Evolutionary conservation across 768 basidiomycete species (phyloP).

Genomic region (Mycena floridula): DNA sequence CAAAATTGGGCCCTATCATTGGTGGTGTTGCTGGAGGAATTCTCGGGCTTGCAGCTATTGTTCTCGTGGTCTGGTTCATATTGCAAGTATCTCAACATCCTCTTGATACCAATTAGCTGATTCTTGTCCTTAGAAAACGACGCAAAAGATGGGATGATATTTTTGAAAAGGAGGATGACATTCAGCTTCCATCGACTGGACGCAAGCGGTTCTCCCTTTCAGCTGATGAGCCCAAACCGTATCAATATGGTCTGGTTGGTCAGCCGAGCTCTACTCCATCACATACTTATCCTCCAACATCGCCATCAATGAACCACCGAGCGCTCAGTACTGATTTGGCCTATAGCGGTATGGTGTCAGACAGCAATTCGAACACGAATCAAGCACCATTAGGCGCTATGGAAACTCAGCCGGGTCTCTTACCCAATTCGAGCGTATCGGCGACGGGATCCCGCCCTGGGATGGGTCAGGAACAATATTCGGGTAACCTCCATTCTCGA

Average conservation of each 20-base stretch:
- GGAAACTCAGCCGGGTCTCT: neutral
- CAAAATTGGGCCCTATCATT: constrained; percentile 45
- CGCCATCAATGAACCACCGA: neutral
- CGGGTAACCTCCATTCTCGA: neutral
- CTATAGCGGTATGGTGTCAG: no score
- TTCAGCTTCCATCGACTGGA: constrained; percentile 14
- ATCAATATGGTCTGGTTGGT: constrained; percentile 60
- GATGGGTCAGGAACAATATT: neutral
- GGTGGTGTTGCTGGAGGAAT: constrained; percentile 53
- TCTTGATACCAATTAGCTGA: no score
- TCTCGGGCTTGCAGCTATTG: constrained; percentile 40
- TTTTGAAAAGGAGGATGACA: constrained; percentile 39
- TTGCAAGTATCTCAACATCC: constrained; percentile 28
- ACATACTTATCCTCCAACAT: constrained; percentile 13
- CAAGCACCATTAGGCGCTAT: no score
- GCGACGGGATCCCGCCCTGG: constrained; percentile 35
- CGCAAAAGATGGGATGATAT: constrained; percentile 45
- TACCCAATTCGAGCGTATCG: constrained; percentile 32
- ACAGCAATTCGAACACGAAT: no score
- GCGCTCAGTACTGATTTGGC: no score
- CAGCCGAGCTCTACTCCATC: constrained; percentile 26
- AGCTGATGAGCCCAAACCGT: constrained; percentile 42
- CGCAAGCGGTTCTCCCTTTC: constrained; percentile 23
- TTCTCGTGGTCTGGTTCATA: constrained; percentile 41
- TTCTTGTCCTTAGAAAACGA: constrained; percentile 32